Base-by-base conservation (phyloP, 768 basidiomycete genomes). In the Clathrus columnatus region DNA sequence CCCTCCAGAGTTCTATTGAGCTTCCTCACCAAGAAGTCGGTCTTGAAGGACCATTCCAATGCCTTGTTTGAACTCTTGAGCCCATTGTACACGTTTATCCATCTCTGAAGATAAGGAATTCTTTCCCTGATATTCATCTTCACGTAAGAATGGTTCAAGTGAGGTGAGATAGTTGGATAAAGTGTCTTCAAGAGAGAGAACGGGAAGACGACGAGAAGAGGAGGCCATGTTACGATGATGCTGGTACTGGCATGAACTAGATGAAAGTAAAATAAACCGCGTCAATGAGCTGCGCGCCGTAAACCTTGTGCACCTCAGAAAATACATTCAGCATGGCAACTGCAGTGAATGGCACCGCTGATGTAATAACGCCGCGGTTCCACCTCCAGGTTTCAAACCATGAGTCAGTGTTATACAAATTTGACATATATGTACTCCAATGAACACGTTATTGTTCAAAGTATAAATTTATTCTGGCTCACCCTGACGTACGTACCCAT, bases 91-190 rank as follows among this genome's bases (percentile, higher is more conserved):
- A 23, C 86, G 77, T 53, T 79, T 70, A 23, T 75, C 72, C 49
- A 82, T 72, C 23, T 82, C 81, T 0, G 72, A 67, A 5, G 73
- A 61, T 58, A 80, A 83, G 1, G 78, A 66, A 2, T 72, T 63
- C 2, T 80, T 80, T 7, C 80, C 82, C 26, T 73, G 75, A 30
- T 72, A 70, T 57, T 84, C 87, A 51, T 86, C 83, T 62, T 95
- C 87, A 21, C 80, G 78, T 7, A 96, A 70, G 44, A 96, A 73
- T 0, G 94, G 94, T 51, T 83, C 75, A 1, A 98, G 68, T 17
- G 88, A 87, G 52, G 78, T 77, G 18, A 94, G 70, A 65, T 96
- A 98, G 54, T 76, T 78, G 60, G 86, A 77, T 32, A 97, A 72
- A 0, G 89, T 87, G 62, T 81, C 75, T 28, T 77, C 75, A 1